These are phyloP conservation scores for Aspergillus quadricinctus DNA, from an alignment of 2,329 filamentous ascomycete species.

Conservation along the genomic window DNA sequence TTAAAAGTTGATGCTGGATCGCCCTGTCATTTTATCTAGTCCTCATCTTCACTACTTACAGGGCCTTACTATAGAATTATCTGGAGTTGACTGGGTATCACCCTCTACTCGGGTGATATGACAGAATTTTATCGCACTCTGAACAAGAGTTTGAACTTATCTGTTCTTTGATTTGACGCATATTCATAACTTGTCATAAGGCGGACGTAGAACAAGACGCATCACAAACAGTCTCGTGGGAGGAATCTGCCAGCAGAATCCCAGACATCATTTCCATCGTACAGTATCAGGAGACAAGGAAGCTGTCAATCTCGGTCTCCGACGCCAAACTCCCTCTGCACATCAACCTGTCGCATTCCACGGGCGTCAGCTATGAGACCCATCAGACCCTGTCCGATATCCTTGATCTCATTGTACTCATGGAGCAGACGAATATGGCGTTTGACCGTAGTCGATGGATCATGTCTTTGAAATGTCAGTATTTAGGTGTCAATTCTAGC, in stretches of 20 bases:
- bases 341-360: constrained; percentile 49
- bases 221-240: background rate
- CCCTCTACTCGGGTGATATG: background rate
- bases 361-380: constrained; percentile 63
- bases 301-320: constrained; percentile 30
- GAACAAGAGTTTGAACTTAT: background rate
- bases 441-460: constrained; percentile 53
- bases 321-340: constrained; percentile 39
- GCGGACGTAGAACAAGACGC: background rate
- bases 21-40: background rate
- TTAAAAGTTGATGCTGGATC: background rate
- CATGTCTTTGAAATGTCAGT: constrained; percentile 21
- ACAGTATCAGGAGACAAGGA: background rate
- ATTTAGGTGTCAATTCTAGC: background rate
- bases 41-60: background rate
- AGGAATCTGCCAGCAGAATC: background rate
- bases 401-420: constrained; percentile 67
- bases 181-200: background rate
- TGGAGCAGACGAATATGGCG: constrained; percentile 63
- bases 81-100: background rate
- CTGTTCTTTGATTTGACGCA: background rate
- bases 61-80: background rate
- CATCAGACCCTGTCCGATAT: constrained; percentile 62
- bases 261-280: background rate
- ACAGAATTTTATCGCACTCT: background rate